Evolutionary conservation across 176 grass and related monocot genomes (phyloP).

Genomic region (Sorghum bicolor): Sorghum_bicolor_NCBIv3 NC_012873.2:59754501-59755000

Average conservation of each 20-base stretch:
- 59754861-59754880: constrained; percentile 7
- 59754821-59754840: too few relatives aligned
- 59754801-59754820: neutral
- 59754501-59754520: neutral
- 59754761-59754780: neutral
- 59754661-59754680: constrained; percentile 11
- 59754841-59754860: constrained; percentile 5
- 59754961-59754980: neutral
- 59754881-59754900: neutral
- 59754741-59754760: neutral
- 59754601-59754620: too few relatives aligned
- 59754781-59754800: neutral
- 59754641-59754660: neutral
- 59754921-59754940: constrained; percentile 16
- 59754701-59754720: neutral
- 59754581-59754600: neutral
- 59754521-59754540: neutral
- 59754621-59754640: neutral
- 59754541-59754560: neutral
- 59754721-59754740: neutral
- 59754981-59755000: neutral
- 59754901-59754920: constrained; percentile 29
- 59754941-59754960: constrained; percentile 10
- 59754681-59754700: neutral
- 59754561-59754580: neutral